Evolutionary conservation across 2,329 filamentous ascomycete species (phyloP).

Genomic region (Trichoderma sp.): DNA sequence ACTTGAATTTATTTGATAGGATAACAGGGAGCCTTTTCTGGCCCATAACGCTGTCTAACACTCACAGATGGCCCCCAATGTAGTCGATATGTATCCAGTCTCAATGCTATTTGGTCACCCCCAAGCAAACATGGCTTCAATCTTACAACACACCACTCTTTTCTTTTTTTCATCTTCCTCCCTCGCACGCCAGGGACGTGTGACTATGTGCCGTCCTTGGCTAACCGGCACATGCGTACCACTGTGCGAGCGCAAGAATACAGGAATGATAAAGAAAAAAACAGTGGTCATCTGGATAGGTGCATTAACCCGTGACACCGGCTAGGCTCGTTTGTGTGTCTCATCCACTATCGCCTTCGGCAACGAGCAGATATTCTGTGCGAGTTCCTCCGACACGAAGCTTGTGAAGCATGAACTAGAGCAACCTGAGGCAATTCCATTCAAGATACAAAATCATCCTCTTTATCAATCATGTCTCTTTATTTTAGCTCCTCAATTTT

Average conservation of each 20-base stretch:
- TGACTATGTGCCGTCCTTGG: not conserved
- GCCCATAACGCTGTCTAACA: not conserved
- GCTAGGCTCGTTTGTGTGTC: not conserved
- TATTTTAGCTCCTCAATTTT: not conserved
- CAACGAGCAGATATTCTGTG: not conserved
- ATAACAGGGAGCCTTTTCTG: not conserved
- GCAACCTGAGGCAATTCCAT: not conserved
- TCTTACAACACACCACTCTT: not conserved
- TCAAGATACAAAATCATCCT: not conserved
- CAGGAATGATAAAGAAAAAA: not conserved
- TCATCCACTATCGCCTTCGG: not conserved
- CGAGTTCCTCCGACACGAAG: conserved; percentile 4
- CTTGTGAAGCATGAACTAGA: not conserved
- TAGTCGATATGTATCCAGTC: not conserved
- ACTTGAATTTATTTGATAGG: not conserved
- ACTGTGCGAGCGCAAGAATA: not conserved
- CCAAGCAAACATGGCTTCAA: not conserved
- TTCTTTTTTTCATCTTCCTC: not conserved
- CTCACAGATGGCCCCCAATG: not conserved
- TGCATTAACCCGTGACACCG: not conserved
- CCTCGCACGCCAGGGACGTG: not conserved
- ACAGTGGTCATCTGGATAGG: not conserved
- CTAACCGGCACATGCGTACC: not conserved
- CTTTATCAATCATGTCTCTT: not conserved
- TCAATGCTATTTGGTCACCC: not conserved